Base-by-base conservation (phyloP, 345 rosid species). In the Rhodamnia rubescens region DNA sequence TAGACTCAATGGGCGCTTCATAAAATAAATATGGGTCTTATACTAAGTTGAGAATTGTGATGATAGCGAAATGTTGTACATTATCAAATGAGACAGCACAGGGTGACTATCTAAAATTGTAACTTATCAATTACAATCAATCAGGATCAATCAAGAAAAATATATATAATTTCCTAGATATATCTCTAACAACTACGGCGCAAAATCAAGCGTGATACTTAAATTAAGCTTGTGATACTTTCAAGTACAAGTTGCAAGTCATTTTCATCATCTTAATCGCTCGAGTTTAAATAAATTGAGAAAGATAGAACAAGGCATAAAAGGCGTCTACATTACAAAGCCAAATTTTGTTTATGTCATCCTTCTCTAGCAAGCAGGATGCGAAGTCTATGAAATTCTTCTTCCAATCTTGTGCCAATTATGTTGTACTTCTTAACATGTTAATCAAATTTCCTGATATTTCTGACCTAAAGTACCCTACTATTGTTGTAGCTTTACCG, bases 401-500 rank as follows among this genome's bases (percentile, higher is more conserved):
- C 80, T 83, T 55, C 20, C 7, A 32, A 50, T 82, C 84, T 55
- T 40, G 55, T 51, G n/a, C 59, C 44, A 82, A 1, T 82, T 20
- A 27, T 27, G 74, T 42, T 83, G 50, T 56, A 42, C 24, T 83
- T 42, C 20, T 83, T 44, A 36, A 32, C 26, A 9, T 18, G 47
- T 69, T 36, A 36, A 36, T 36, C 47, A 69, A 8, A 69, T 69
- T 36, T 69, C 80, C 4, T 69, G 47, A 32, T 69, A 18, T 69
- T 69, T 69, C 80, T 69, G 26, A 69, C 47, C 11, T 56, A 36
- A 69, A 32, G 24, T 69, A 69, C 47, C 80, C 80, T 36, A 1
- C 47, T 69, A 18, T 22, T 83, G 61, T 89, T 83, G 61, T 89
- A 92, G 94, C 82, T 74, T 89, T 85, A 55, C 84, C 74, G n/a